phyloP scores from a whole-genome alignment of 139 green algal species.

The Zygnema circumcarinatum region DNA sequence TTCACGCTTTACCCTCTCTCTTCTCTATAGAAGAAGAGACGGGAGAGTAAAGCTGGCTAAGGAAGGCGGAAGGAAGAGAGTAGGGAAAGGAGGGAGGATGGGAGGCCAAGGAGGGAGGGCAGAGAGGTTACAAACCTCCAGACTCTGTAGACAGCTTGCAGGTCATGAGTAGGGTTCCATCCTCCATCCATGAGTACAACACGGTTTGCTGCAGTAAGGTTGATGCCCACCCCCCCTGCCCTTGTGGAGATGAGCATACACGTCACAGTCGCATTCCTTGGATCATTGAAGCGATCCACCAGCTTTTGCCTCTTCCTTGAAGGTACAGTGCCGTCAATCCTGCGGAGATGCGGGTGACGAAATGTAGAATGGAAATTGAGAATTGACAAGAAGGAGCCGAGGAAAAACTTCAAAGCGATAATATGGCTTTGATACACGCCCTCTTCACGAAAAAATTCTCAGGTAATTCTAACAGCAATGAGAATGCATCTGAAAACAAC shows the following conservation, averaged over 20 bases:
- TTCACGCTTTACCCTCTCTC: no score
- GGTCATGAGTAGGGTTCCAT: conserved; percentile 82
- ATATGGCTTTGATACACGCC: no score
- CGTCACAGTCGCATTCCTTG: background rate
- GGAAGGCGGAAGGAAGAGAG: no score
- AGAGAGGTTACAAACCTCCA: conserved; percentile 37
- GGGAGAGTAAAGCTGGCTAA: no score
- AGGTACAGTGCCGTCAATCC: conserved; percentile 28
- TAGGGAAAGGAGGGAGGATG: no score
- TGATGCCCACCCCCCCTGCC: conserved; percentile 67
- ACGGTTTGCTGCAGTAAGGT: conserved; percentile 74
- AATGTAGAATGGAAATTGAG: background rate
- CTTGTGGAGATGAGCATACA: conserved; percentile 73
- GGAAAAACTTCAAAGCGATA: no score
- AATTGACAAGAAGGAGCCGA: no score
- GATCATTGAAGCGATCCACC: conserved; percentile 43
- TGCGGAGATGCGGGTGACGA: background rate
- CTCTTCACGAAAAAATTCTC: no score
- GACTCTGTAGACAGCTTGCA: conserved; percentile 71
- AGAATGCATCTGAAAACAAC: no score
- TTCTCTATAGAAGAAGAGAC: no score
- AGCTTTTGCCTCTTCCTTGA: conserved; percentile 16
- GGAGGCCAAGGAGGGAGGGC: no score
- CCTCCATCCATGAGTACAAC: conserved; percentile 76
- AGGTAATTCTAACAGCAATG: no score